phyloP scores from a whole-genome alignment of 345 rosid genomes.

The Corymbia maculata region DNA sequence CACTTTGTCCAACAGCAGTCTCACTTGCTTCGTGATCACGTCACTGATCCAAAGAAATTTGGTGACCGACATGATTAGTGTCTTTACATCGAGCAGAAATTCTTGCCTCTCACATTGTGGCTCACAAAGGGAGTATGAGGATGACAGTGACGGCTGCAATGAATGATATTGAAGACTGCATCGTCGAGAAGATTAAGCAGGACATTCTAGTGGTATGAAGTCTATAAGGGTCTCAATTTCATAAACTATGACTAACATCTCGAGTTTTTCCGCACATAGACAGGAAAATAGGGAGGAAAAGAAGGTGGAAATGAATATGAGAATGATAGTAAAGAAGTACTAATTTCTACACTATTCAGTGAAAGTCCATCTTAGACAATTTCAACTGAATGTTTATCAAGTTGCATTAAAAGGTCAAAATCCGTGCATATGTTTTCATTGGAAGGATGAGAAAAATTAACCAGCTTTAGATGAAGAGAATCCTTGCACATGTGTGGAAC shows the following conservation, averaged over 20 bases:
- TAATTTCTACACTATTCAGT: background rate
- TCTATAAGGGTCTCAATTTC: background rate
- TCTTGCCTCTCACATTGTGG: background rate
- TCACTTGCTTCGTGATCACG: background rate
- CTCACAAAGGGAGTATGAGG: background rate
- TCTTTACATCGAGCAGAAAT: background rate
- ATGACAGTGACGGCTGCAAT: background rate
- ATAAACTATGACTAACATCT: rapidly evolving
- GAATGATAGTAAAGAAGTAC: background rate
- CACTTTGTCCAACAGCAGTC: background rate
- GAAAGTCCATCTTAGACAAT: background rate
- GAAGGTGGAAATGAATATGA: background rate
- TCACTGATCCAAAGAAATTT: background rate
- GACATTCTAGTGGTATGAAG: background rate
- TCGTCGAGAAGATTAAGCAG: background rate
- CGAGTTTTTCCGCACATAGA: background rate
- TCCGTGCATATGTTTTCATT: background rate
- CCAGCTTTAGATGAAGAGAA: background rate
- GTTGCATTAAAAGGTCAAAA: background rate
- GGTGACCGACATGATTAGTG: background rate
- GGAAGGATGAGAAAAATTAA: background rate
- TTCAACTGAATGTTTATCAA: background rate
- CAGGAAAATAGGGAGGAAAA: background rate
- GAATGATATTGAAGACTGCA: background rate
- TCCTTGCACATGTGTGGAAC: background rate